These are phyloP conservation scores for Pythium aphanidermatum DNA, from an alignment of 352 stramenopile species.

Conservation along the genomic window DNA sequence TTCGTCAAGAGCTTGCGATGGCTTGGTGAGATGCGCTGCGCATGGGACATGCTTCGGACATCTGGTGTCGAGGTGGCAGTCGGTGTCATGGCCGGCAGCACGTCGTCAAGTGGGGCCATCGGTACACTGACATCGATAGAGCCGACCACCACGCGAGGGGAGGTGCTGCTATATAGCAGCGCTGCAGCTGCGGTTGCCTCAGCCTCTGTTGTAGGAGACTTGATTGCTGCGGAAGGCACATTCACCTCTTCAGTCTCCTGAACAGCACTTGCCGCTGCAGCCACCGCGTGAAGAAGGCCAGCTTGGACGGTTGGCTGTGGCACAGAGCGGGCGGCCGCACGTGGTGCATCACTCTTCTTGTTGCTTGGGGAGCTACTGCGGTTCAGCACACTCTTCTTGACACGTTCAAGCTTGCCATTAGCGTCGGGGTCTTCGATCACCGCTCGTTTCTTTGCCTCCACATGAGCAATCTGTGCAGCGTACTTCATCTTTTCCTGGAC, in stretches of 20 bases:
- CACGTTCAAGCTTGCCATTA: constrained; percentile 48
- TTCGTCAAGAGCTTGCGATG: constrained; percentile 41
- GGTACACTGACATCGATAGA: constrained; percentile 8
- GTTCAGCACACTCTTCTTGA: constrained; percentile 45
- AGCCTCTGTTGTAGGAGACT: constrained; percentile 3
- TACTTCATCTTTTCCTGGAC: constrained; percentile 47
- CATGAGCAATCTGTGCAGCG: constrained; percentile 42
- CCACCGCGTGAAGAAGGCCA: constrained; percentile 11
- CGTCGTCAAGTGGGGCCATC: neutral
- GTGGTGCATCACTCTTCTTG: constrained; percentile 1
- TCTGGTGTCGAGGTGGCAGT: constrained; percentile 16
- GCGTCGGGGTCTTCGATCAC: constrained; percentile 63
- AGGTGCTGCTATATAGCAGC: constrained; percentile 8
- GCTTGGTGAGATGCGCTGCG: constrained; percentile 37
- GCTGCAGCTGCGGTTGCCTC: constrained; percentile 12
- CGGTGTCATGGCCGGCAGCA: constrained; percentile 26
- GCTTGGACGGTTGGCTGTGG: neutral
- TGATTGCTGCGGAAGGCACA: neutral
- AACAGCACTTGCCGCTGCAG: constrained; percentile 6
- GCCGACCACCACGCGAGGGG: constrained; percentile 1
- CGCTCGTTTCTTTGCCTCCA: constrained; percentile 58
- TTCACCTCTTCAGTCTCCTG: neutral
- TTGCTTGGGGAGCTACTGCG: constrained; percentile 5
- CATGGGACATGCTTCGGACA: neutral
- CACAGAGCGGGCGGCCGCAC: neutral